Evolutionary conservation across 768 basidiomycete species (phyloP).

Genomic region (Trametes cubensis): DNA sequence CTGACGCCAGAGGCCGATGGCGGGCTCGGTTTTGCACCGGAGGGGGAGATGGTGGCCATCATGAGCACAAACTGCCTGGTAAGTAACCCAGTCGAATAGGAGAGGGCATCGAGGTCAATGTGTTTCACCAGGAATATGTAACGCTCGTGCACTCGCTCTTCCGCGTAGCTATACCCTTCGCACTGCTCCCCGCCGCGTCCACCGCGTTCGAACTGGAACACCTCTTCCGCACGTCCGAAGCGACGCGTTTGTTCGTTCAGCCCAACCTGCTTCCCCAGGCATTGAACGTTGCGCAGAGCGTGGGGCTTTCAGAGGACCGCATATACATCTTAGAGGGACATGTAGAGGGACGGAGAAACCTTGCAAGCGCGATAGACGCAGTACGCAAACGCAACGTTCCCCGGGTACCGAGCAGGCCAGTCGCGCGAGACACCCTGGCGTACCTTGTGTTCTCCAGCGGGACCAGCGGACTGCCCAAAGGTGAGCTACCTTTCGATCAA

Average conservation of each 20-base stretch:
- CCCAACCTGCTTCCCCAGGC: constrained; percentile 47
- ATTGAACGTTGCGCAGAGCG: constrained; percentile 39
- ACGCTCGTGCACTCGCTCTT: constrained; percentile 53
- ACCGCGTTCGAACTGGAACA: constrained; percentile 61
- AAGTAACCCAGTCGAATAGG: constrained; percentile 28
- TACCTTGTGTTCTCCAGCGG: constrained; percentile 80
- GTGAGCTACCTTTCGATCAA: constrained; percentile 36
- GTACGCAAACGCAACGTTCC: constrained; percentile 43
- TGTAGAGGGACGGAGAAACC: constrained; percentile 43
- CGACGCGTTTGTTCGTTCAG: constrained; percentile 58
- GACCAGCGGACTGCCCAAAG: constrained; percentile 77
- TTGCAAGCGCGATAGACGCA: constrained; percentile 47
- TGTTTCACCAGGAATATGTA: constrained; percentile 51
- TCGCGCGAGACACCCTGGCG: constrained; percentile 56
- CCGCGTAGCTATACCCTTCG: constrained; percentile 53
- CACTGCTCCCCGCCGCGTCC: constrained; percentile 54
- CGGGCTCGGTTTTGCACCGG: constrained; percentile 55
- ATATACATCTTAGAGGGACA: constrained; percentile 55
- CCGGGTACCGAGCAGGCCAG: constrained; percentile 46
- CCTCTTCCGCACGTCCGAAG: constrained; percentile 47
- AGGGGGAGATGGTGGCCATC: constrained; percentile 66
- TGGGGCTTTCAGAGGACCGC: constrained; percentile 40
- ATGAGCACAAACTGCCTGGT: constrained; percentile 73
- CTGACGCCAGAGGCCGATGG: constrained; percentile 44
- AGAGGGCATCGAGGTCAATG: background rate